phyloP scores from a whole-genome alignment of 2,329 filamentous ascomycete species.

The Cladosporium oxysporum region DNA sequence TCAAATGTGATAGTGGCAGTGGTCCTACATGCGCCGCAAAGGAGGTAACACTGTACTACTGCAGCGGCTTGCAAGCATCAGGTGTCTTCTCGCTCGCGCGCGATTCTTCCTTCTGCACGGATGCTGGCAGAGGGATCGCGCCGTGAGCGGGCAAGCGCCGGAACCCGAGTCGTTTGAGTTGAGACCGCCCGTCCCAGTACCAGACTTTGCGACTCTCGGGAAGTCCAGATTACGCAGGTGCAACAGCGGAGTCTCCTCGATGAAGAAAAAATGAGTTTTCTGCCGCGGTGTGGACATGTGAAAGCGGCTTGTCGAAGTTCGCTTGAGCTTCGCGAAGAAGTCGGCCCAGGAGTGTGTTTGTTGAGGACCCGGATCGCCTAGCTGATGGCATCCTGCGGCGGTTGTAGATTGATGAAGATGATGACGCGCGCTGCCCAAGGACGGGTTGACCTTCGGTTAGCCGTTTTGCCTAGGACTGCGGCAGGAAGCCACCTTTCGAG shows the following conservation, averaged over 20 bases:
- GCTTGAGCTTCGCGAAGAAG: constrained; percentile 8
- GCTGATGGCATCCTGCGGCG: not conserved
- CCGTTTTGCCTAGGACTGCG: constrained; percentile 15
- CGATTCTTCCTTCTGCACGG: constrained; percentile 6
- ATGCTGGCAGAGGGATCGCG: constrained; percentile 16
- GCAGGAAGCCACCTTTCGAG: constrained; percentile 16
- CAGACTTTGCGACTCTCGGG: constrained; percentile 10
- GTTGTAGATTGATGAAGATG: not conserved
- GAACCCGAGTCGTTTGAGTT: constrained; percentile 21
- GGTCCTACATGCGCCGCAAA: constrained; percentile 6
- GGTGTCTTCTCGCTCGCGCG: constrained; percentile 6
- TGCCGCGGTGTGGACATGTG: constrained; percentile 7
- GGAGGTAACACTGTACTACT: not conserved
- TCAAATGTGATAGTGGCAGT: constrained; percentile 4
- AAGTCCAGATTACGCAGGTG: not conserved
- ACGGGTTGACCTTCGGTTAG: constrained; percentile 11
- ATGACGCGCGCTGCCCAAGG: constrained; percentile 8
- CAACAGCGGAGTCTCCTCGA: not conserved
- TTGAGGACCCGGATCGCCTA: not conserved
- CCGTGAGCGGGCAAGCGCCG: constrained; percentile 18
- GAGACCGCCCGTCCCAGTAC: constrained; percentile 10
- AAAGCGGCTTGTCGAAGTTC: not conserved
- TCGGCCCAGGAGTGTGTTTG: not conserved
- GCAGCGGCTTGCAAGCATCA: constrained; percentile 17
- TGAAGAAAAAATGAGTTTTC: not conserved